These are phyloP conservation scores for Leccinum boreale DNA, from an alignment of 768 basidiomycete genomes.

Conservation along the genomic window DNA sequence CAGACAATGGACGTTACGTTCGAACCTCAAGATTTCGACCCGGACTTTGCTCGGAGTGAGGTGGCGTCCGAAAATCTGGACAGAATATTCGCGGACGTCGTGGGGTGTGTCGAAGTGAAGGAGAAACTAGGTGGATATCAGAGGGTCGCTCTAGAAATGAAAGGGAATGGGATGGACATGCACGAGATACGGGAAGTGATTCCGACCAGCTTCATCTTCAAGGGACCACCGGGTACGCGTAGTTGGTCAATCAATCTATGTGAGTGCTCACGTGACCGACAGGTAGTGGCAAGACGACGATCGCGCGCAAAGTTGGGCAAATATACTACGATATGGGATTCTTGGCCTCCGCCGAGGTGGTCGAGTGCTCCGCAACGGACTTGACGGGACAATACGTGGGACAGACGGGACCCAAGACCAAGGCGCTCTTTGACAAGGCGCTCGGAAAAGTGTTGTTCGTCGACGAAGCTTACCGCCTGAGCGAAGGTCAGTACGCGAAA, in stretches of 20 bases:
- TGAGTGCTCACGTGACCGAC: not conserved
- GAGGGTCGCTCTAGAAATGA: not conserved
- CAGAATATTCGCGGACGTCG: not conserved
- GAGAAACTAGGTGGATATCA: not conserved
- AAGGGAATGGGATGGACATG: not conserved
- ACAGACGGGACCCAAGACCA: not conserved
- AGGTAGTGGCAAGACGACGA: too few species aligned
- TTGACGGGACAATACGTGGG: not conserved
- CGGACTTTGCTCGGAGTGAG: not conserved
- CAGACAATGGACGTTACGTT: too few species aligned
- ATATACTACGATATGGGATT: not conserved
- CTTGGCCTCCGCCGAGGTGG: not conserved
- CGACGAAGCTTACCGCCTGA: not conserved
- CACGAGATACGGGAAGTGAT: not conserved
- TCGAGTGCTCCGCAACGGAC: not conserved
- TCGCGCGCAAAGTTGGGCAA: not conserved
- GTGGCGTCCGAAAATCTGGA: not conserved
- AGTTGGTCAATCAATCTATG: not conserved
- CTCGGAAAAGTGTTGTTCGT: not conserved
- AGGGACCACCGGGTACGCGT: not conserved
- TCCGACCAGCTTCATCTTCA: not conserved
- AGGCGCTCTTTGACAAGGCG: not conserved
- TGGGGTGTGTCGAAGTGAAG: not conserved
- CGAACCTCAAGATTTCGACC: not conserved
- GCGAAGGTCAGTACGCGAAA: not conserved